Conservation (phyloP, 2,329 filamentous ascomycete species). For the Cadophora sp. region DNA sequence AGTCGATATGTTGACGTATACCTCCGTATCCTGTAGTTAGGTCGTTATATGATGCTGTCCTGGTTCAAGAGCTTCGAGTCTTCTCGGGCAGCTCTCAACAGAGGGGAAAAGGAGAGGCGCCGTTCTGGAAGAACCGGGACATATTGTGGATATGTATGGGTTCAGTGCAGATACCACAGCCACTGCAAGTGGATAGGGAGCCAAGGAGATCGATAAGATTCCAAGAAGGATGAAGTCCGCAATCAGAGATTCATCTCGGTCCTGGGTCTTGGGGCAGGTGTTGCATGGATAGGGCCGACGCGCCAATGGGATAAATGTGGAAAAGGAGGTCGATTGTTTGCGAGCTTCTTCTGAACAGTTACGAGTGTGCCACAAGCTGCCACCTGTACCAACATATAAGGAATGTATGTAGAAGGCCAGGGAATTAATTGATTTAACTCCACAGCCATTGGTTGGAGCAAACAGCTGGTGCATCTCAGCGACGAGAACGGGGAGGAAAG, state of each 20-base stretch:
- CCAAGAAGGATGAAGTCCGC: background rate
- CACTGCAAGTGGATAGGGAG: background rate
- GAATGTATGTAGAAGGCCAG: background rate
- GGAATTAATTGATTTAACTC: background rate
- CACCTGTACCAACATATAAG: background rate
- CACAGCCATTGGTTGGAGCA: background rate
- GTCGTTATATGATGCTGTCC: background rate
- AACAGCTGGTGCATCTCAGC: background rate
- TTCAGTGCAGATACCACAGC: background rate
- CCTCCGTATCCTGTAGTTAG: background rate
- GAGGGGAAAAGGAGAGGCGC: background rate
- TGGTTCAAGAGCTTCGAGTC: background rate
- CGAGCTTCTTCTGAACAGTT: background rate
- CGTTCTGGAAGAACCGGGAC: background rate
- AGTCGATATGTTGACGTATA: background rate
- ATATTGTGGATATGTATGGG: constrained; percentile 10
- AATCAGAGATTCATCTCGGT: constrained; percentile 10
- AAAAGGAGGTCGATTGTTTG: background rate
- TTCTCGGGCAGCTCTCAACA: constrained; percentile 4
- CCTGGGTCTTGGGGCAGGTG: background rate
- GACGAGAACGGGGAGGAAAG: background rate
- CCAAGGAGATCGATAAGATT: constrained; percentile 1
- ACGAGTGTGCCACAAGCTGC: background rate
- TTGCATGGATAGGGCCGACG: constrained; percentile 3
- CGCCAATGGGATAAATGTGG: constrained; percentile 18